These are phyloP conservation scores for Pugionium dolabratum DNA, from an alignment of 345 rosid genomes.

Conservation along the genomic window DNA sequence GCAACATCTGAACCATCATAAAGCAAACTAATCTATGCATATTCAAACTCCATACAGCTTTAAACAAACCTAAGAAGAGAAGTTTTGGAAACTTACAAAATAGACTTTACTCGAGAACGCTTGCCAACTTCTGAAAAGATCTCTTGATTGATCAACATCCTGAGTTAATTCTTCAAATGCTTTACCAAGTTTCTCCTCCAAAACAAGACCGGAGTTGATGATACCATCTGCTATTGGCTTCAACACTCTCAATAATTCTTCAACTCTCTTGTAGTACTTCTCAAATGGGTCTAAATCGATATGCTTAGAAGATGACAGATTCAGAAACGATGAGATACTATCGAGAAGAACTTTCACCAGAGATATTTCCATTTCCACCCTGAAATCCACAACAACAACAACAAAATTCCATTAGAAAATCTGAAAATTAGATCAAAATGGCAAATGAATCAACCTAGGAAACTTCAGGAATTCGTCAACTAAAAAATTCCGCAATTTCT, in stretches of 20 bases:
- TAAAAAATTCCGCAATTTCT: no score
- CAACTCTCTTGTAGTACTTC: slow-evolving; percentile 69
- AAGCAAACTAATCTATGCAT: not conserved
- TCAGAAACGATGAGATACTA: slow-evolving; percentile 65
- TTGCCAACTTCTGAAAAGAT: slow-evolving; percentile 71
- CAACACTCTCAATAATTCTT: slow-evolving; percentile 72
- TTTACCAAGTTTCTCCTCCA: slow-evolving; percentile 59
- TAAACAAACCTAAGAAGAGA: not conserved
- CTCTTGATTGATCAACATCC: slow-evolving; percentile 64
- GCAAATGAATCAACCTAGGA: not conserved
- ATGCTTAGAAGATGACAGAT: slow-evolving; percentile 58
- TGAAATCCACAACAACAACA: slow-evolving; percentile 28
- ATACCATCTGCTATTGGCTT: slow-evolving; percentile 70
- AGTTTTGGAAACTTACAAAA: slow-evolving; percentile 57
- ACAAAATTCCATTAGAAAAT: not conserved
- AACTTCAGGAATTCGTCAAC: no score
- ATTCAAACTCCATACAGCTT: not conserved
- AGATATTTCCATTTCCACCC: slow-evolving; percentile 80
- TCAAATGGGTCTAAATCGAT: slow-evolving; percentile 62
- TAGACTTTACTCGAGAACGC: slow-evolving; percentile 76
- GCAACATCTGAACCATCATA: not conserved
- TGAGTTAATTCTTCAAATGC: slow-evolving; percentile 64
- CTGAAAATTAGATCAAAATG: not conserved
- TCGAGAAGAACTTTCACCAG: slow-evolving; percentile 62
- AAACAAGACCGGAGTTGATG: slow-evolving; percentile 56